phyloP scores from a whole-genome alignment of 805 yeast genomes.

The Metschnikowia sp. region DNA sequence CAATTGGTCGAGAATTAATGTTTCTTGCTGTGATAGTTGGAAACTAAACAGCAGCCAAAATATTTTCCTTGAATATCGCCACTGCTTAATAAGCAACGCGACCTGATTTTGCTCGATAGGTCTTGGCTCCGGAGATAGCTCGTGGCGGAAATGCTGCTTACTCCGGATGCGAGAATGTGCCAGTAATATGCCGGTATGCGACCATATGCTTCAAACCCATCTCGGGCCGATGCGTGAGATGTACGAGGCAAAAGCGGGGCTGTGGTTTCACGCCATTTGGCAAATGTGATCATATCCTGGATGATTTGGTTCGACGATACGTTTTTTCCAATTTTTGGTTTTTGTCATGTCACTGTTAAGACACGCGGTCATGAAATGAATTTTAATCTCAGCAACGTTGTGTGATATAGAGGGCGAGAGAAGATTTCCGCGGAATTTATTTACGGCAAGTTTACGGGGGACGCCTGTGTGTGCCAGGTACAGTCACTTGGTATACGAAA shows the following conservation, averaged over 20 bases:
- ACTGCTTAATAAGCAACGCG: not conserved
- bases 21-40: not conserved
- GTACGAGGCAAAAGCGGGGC: slow-evolving; percentile 7
- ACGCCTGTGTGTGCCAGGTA: slow-evolving; percentile 4
- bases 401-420: not conserved
- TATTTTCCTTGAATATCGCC: not conserved
- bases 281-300: too few relatives aligned
- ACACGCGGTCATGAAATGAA: too few relatives aligned
- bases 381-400: not conserved
- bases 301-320: too few relatives aligned
- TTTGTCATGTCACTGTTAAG: not conserved
- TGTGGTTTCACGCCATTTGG: not conserved
- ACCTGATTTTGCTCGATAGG: not conserved
- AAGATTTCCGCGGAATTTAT: slow-evolving; percentile 2
- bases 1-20: too few relatives aligned
- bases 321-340: too few relatives aligned
- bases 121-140: not conserved
- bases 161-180: slow-evolving; percentile 5
- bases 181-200: slow-evolving; percentile 1
- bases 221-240: slow-evolving; percentile 3
- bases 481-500: slow-evolving; percentile 2
- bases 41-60: too few relatives aligned
- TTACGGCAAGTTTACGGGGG: slow-evolving; percentile 12
- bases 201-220: slow-evolving; percentile 1
- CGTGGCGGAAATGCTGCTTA: slow-evolving; percentile 1